phyloP scores from a whole-genome alignment of 805 yeast genomes.

The Saccharomycopsis fodiens region DNA sequence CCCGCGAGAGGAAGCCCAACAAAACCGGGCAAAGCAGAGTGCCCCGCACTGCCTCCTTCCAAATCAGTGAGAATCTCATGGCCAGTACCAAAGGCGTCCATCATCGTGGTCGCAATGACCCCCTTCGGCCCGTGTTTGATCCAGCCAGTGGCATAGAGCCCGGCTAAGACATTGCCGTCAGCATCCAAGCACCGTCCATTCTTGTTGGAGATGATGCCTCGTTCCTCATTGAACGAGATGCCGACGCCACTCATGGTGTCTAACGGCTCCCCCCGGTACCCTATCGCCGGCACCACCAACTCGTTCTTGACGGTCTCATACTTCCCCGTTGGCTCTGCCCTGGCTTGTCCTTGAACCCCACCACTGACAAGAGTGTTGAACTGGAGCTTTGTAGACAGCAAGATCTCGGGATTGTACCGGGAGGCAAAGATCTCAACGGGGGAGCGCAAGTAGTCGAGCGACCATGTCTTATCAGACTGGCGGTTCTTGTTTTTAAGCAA shows the following conservation, averaged over 20 bases:
- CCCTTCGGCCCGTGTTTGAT: constrained; percentile 80
- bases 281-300: constrained; percentile 71
- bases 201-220: constrained; percentile 39
- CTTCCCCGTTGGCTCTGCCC: constrained; percentile 24
- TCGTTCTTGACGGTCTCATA: constrained; percentile 40
- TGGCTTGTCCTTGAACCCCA: constrained; percentile 24
- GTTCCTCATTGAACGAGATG: constrained; percentile 37
- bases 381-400: constrained; percentile 42
- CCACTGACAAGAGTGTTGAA: constrained; percentile 33
- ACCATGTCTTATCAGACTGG: constrained; percentile 44
- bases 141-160: constrained; percentile 87
- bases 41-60: constrained; percentile 22
- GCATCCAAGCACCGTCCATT: constrained; percentile 5
- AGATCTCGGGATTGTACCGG: constrained; percentile 24
- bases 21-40: constrained; percentile 25
- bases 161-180: constrained; percentile 25
- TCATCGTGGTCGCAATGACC: constrained; percentile 85
- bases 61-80: constrained; percentile 55
- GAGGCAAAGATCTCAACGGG: constrained; percentile 45
- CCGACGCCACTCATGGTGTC: constrained; percentile 38
- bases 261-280: constrained; percentile 67
- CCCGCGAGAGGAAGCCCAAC: constrained; percentile 24
- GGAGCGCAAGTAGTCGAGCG: constrained; percentile 56
- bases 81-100: constrained; percentile 72
- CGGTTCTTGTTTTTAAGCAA: neutral